Conservation (phyloP, 2,329 filamentous ascomycete genomes). For the Xylariomycetidae sp. region DNA sequence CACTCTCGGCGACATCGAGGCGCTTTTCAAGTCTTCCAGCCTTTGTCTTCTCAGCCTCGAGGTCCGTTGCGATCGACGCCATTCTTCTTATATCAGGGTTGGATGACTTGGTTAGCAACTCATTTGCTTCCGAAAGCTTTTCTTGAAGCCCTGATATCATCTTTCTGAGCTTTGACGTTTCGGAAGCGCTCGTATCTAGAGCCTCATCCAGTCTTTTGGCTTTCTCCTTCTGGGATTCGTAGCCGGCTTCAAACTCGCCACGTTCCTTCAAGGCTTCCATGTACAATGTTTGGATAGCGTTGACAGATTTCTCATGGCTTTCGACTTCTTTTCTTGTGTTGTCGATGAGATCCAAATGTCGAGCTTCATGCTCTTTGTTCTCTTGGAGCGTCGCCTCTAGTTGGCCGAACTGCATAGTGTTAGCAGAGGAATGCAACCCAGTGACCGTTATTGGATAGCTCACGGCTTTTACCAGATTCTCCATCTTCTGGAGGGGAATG, state of each 20-base stretch:
- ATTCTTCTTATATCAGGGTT: conserved; percentile 34
- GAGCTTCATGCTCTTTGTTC: conserved; percentile 26
- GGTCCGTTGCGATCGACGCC: conserved; percentile 34
- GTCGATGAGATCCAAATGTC: conserved; percentile 36
- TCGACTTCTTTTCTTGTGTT: conserved; percentile 39
- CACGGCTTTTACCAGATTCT: background rate
- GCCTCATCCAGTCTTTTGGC: conserved; percentile 26
- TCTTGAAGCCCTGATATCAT: conserved; percentile 30
- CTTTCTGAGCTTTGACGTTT: conserved; percentile 32
- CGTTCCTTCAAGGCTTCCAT: conserved; percentile 34
- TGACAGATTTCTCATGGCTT: conserved; percentile 38
- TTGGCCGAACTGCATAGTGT: conserved; percentile 26
- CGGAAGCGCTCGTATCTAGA: conserved; percentile 31
- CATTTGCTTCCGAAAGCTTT: conserved; percentile 29
- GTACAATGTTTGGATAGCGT: conserved; percentile 39
- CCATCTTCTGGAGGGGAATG: conserved; percentile 19
- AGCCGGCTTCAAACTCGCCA: conserved; percentile 36
- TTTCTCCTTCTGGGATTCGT: conserved; percentile 31
- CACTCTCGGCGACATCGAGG: conserved; percentile 30
- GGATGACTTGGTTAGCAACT: conserved; percentile 28
- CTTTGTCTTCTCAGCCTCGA: conserved; percentile 34
- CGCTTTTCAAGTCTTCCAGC: conserved; percentile 35
- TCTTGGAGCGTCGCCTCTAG: conserved; percentile 30
- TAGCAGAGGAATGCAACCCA: conserved; percentile 9
- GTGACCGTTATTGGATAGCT: too few species aligned